Evolutionary conservation across 2,329 filamentous ascomycete genomes (phyloP).

Genomic region (Penicillium sp.): DNA sequence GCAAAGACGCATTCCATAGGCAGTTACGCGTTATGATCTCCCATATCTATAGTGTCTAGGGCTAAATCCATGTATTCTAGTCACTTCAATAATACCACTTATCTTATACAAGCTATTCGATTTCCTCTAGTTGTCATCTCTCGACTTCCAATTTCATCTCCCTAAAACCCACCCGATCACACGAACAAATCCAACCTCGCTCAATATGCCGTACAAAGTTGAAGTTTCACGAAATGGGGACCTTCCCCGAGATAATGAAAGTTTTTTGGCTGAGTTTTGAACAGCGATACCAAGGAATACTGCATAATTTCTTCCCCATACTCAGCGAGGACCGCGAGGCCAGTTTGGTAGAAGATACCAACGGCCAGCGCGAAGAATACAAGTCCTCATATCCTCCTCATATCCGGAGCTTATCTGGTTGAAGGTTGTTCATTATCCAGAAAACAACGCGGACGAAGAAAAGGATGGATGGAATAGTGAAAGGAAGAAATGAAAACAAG

Average conservation of each 20-base stretch:
- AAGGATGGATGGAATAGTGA: background rate
- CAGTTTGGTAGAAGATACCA: background rate
- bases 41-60: background rate
- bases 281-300: conserved; percentile 7
- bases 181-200: background rate
- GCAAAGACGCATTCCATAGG: no score
- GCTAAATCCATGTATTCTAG: background rate
- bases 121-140: background rate
- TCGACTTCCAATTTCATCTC: background rate
- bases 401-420: conserved; percentile 11
- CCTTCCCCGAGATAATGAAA: background rate
- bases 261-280: conserved; percentile 2
- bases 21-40: no score
- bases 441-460: background rate
- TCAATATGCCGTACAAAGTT: conserved; percentile 7
- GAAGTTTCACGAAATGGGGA: conserved; percentile 9
- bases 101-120: background rate
- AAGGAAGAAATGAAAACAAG: background rate
- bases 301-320: conserved; percentile 11
- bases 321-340: conserved; percentile 9
- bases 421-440: conserved; percentile 6
- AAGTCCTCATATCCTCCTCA: background rate
- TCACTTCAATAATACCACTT: background rate
- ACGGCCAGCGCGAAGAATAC: conserved; percentile 7
- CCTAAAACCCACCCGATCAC: background rate